Evolutionary conservation across 768 basidiomycete species (phyloP), one percentile per base, ranked within the genome.

Genomic region (Pisolithus marmoratus): DNA sequence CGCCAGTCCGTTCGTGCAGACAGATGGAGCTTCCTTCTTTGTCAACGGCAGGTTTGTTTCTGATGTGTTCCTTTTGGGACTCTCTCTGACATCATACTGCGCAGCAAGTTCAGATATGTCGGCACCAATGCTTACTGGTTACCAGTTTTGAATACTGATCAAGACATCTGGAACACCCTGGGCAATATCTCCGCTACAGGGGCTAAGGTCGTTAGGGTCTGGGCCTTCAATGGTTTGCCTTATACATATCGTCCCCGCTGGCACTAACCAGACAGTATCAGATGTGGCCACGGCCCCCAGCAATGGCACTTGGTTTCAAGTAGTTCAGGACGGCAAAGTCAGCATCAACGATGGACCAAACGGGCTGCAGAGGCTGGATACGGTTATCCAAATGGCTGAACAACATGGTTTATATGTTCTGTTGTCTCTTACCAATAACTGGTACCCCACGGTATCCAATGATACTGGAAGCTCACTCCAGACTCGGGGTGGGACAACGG

Each of bases 121-220:
- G 79, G 83, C 15, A 84, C 85, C 1, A 83, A 83, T 53, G 81
- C 78, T 2, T 86, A 86, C 66, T 88, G 85, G 86, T 60, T 88
- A 31, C 66, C 76, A 27, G 65, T 71, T 38, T 61, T 87, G 31
- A 83, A 84, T 60, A 63, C 71, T 24, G 63, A 76, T 44, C 62
- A 70, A 41, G 85, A 88, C 58, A 81, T 88, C 42, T 72, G 77
- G 61, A 59, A 70, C 45, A 82, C 83, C 3, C 63, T 88, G 34
- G 73, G 72, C 2, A 80, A 78, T 54, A 84, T 88, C 50, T 75
- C 78, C 12, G 72, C 74, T 2, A 63, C 71, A 12, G 81, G 80
- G 8, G 74, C 83, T 56, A 80, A 70, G 37, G 83, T 83, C 20
- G 77, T 87, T 26, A 74, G 85, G 38, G 71, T 80, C 4, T 88